phyloP scores from a whole-genome alignment of 371 early-diverging fungal species.

The Parasitella parasitica region DNA sequence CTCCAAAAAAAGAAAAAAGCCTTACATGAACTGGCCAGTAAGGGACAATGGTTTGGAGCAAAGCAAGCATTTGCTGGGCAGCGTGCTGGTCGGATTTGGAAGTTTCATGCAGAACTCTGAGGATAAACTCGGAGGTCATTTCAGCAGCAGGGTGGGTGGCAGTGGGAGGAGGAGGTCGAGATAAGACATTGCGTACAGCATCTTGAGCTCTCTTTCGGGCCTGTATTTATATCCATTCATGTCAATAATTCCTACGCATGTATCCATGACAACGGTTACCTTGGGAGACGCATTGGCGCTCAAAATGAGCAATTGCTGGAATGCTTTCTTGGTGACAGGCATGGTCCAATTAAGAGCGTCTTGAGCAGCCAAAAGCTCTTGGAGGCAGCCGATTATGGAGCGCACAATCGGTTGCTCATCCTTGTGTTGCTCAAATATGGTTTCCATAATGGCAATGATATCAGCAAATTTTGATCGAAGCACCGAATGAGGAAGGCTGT shows the following conservation, averaged over 20 bases:
- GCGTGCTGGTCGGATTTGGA: slow-evolving; percentile 67
- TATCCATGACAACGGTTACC: too few species aligned
- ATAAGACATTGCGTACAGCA: slow-evolving; percentile 68
- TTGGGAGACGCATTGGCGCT: slow-evolving; percentile 87
- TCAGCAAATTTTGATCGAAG: slow-evolving; percentile 66
- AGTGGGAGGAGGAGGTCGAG: slow-evolving; percentile 74
- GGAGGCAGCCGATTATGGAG: slow-evolving; percentile 78
- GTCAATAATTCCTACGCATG: too few species aligned
- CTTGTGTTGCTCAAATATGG: slow-evolving; percentile 57
- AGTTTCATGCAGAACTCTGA: slow-evolving; percentile 67
- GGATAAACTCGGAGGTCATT: slow-evolving; percentile 72
- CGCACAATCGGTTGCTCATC: slow-evolving; percentile 76
- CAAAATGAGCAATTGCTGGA: slow-evolving; percentile 72
- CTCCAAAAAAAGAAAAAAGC: too few species aligned
- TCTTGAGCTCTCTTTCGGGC: slow-evolving; percentile 85
- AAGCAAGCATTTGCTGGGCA: slow-evolving; percentile 75
- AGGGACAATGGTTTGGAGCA: slow-evolving; percentile 72
- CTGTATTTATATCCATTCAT: not conserved
- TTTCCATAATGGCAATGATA: slow-evolving; percentile 58
- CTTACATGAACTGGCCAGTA: slow-evolving; percentile 72
- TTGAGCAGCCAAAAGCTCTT: slow-evolving; percentile 77
- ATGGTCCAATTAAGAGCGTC: slow-evolving; percentile 77
- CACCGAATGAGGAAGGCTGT: slow-evolving; percentile 60
- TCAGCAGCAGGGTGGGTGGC: slow-evolving; percentile 78
- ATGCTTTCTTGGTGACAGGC: slow-evolving; percentile 65